These are phyloP conservation scores for Podaxis carcinomalis DNA, from an alignment of 768 basidiomycete genomes.

Conservation along the genomic window DNA sequence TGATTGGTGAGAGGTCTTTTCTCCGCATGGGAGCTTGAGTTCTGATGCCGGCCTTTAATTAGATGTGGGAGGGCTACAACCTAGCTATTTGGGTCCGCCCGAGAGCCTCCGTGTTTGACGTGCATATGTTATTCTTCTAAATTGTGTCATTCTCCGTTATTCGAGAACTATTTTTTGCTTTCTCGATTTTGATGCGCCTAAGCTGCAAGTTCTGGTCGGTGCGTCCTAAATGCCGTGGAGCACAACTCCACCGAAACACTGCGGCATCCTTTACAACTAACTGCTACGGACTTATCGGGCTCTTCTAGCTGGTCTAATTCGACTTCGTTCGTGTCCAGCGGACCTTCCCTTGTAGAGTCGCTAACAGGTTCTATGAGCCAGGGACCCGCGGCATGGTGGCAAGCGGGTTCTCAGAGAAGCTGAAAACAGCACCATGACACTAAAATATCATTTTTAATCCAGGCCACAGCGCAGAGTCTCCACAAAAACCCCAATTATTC, in stretches of 20 bases:
- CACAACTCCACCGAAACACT: neutral
- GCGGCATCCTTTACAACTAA: neutral
- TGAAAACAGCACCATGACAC: neutral
- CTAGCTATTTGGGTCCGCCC: slow-evolving; percentile 62
- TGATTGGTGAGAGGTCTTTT: slow-evolving; percentile 37
- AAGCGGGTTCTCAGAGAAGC: neutral
- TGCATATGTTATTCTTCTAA: neutral
- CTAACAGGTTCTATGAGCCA: too few relatives aligned
- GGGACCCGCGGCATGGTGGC: too few relatives aligned
- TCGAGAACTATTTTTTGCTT: neutral
- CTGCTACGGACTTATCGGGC: neutral
- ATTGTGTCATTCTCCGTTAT: neutral
- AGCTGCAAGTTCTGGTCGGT: neutral
- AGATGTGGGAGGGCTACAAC: slow-evolving; percentile 52
- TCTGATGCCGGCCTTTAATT: neutral
- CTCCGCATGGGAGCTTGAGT: neutral
- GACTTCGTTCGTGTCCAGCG: too few relatives aligned
- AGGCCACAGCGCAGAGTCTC: neutral
- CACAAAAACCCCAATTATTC: neutral
- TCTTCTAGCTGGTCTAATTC: neutral
- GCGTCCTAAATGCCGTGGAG: neutral
- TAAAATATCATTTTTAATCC: neutral
- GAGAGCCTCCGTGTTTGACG: slow-evolving; percentile 37
- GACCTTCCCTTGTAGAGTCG: too few relatives aligned
- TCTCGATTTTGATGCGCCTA: neutral